Base-by-base conservation (phyloP, 73 alveolate species). In the Paramecium tetraurelia region DNA sequence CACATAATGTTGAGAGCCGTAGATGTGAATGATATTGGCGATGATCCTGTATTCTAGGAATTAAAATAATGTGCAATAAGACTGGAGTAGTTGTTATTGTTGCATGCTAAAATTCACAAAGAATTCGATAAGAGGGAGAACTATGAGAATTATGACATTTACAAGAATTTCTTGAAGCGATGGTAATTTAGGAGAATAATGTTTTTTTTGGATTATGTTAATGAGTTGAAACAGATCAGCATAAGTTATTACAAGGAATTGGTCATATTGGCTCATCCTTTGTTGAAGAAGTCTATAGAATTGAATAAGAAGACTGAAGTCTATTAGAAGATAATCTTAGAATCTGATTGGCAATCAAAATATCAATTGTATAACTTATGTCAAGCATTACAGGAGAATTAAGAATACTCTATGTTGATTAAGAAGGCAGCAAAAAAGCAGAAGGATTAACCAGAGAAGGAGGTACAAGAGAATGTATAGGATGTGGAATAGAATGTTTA, bases 1-100 rank as follows among this genome's bases (percentile, higher is more conserved):
- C 84, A 63, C 24, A 63, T 63, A 63, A 63, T 63, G 84, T 27
- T 63, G 24, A 63, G 84, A 63, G 84, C 84, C 4, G 84, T 63
- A 4, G 84, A 63, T 63, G 53, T 63, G 5, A 27, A 63, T 27
- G 84, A 63, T 10, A 63, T 33, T 14, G 69, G 69, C n/a, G 46
- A 63, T 27, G 84, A 63, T 63, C 84, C 84, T 27, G 24, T 63
- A 63, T 63, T 63, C 12, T 63, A 27, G 27, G 84, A 63, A 63
- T 63, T 63, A 14, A 63, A 63, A 33, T 31, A 63, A 31, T 63
- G 84, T 63, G 84, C 84, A 0, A 27, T 63, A 3, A 63, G 24
- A 33, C 24, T 63, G 9, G 84, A 63, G 9, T 27, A 63, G 5
- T 20, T 63, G n/a, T 33, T 63, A 12, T 63, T 63, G 6, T 33